Evolutionary conservation across 2,329 filamentous ascomycete genomes (phyloP).

Genomic region (Arthrobotrys sinensis): DNA sequence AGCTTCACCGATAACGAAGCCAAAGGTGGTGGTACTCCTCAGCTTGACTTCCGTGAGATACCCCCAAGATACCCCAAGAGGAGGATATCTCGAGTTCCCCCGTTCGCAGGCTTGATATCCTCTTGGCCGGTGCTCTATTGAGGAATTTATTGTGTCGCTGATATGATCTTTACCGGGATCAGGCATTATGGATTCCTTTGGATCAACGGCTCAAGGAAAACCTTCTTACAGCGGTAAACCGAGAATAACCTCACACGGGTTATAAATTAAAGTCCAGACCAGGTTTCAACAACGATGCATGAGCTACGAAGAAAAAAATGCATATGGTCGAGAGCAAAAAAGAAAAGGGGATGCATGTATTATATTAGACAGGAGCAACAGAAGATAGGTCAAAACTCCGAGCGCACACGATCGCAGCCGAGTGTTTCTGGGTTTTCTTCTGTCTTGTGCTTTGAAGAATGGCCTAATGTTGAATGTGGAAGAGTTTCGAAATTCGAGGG

Average conservation of each 20-base stretch:
- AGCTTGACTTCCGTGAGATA: constrained; percentile 22
- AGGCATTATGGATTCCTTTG: constrained; percentile 34
- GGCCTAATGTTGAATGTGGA: constrained; percentile 15
- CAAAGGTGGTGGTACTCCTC: constrained; percentile 3
- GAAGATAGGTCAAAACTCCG: constrained; percentile 34
- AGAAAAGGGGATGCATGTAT: constrained; percentile 23
- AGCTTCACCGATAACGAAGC: constrained; percentile 33
- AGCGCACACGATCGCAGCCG: constrained; percentile 37
- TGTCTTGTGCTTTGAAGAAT: constrained; percentile 11
- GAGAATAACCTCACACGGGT: constrained; percentile 61
- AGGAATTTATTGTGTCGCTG: constrained; percentile 53
- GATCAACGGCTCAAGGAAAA: constrained; percentile 46
- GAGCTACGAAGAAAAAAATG: constrained; percentile 7
- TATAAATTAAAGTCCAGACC: constrained; percentile 60
- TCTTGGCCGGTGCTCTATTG: constrained; percentile 33
- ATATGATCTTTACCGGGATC: constrained; percentile 54
- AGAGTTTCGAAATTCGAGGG: constrained; percentile 14
- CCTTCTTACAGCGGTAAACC: constrained; percentile 48
- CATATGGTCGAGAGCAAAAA: constrained; percentile 28
- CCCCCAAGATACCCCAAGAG: constrained; percentile 16
- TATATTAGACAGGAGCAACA: constrained; percentile 39
- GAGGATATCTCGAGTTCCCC: constrained; percentile 32
- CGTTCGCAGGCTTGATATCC: constrained; percentile 10
- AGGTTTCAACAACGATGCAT: constrained; percentile 59
- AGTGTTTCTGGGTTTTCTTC: constrained; percentile 13